phyloP scores from a whole-genome alignment of 208 protist species.

The Phytomonas francai region DNA sequence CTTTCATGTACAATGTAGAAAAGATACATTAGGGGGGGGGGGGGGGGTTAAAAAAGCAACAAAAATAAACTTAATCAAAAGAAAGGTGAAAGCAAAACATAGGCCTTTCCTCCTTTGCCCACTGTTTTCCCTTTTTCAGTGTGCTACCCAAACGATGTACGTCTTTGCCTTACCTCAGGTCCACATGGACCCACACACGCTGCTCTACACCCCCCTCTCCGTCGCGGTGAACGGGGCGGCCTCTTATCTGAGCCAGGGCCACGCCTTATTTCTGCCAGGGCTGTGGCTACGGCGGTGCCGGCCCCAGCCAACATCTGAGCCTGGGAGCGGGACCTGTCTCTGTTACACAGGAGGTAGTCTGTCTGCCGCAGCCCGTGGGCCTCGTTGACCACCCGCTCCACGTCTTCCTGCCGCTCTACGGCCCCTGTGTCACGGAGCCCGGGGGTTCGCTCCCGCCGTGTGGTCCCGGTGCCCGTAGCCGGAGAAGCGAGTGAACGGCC shows the following conservation, averaged over 20 bases:
- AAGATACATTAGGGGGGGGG: too few species aligned
- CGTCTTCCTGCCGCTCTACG: neutral
- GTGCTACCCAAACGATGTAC: neutral
- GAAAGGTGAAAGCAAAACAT: too few species aligned
- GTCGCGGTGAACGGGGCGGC: neutral
- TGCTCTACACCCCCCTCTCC: neutral
- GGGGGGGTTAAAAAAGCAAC: too few species aligned
- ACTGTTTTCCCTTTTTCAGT: neutral
- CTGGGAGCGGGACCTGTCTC: neutral
- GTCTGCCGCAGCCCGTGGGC: neutral
- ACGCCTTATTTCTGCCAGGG: neutral
- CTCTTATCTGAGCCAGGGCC: neutral
- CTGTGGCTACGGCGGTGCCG: too few species aligned
- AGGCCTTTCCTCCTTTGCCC: too few species aligned
- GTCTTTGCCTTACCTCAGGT: neutral
- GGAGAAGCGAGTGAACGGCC: constrained; percentile 21
- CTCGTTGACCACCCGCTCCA: neutral
- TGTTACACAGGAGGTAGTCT: neutral
- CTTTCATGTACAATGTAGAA: too few species aligned
- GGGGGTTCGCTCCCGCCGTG: neutral
- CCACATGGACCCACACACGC: neutral
- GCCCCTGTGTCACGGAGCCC: neutral
- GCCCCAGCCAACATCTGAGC: too few species aligned
- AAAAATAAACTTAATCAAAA: too few species aligned
- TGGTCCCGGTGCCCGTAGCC: too few species aligned